These are phyloP conservation scores for Kuraishia cidri DNA, from an alignment of 805 yeast genomes.

Conservation along the genomic window DNA sequence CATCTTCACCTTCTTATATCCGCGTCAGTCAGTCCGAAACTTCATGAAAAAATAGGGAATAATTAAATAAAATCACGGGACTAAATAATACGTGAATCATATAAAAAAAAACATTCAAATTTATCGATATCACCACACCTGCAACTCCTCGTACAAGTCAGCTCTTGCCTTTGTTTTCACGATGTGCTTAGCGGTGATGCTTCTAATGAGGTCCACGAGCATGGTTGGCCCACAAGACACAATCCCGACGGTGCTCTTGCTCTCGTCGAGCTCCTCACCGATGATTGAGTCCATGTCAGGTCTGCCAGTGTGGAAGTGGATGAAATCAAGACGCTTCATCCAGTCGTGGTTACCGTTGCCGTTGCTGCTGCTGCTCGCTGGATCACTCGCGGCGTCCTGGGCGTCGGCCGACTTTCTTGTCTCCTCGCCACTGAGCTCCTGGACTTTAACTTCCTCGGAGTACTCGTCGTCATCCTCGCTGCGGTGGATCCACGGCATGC, in stretches of 20 bases:
- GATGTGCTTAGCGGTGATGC: constrained; percentile 21
- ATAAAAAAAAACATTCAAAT: too few species aligned
- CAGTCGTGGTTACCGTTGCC: constrained; percentile 14
- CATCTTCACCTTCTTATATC: too few species aligned
- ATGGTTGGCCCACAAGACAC: constrained; percentile 50
- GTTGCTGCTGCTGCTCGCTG: constrained; percentile 1
- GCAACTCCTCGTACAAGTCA: constrained; percentile 49
- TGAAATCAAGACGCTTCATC: constrained; percentile 24
- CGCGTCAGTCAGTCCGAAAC: too few species aligned
- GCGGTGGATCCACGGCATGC: constrained; percentile 6
- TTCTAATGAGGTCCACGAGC: constrained; percentile 42
- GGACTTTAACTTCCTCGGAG: constrained; percentile 8
- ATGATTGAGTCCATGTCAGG: constrained; percentile 25
- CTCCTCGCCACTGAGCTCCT: constrained; percentile 15
- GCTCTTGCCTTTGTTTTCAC: constrained; percentile 22
- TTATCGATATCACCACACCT: constrained; percentile 56
- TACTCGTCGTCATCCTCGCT: not conserved
- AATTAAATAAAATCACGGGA: too few species aligned
- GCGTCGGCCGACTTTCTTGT: too few species aligned
- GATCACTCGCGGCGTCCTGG: not conserved
- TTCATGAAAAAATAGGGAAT: too few species aligned
- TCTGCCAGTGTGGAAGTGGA: constrained; percentile 33
- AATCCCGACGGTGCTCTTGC: constrained; percentile 33
- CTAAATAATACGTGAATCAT: too few species aligned
- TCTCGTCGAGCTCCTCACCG: constrained; percentile 21